phyloP scores from a whole-genome alignment of 2,329 filamentous ascomycete genomes.

The Apiospora kogelbergensis region DNA sequence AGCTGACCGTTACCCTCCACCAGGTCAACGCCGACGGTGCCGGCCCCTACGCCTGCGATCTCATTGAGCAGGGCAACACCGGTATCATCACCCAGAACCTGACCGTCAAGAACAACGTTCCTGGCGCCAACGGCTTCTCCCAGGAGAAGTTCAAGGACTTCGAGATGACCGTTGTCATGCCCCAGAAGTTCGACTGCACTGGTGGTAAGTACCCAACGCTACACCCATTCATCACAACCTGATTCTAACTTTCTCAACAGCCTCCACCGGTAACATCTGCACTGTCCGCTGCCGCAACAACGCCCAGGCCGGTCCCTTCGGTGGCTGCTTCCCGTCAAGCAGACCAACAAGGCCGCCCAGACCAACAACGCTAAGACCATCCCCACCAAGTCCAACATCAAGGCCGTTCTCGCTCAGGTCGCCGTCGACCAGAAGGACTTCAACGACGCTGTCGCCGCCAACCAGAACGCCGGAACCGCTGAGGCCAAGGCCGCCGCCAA shows the following conservation, averaged over 20 bases:
- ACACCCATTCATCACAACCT: background rate
- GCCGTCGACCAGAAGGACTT: constrained; percentile 52
- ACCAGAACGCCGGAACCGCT: constrained; percentile 39
- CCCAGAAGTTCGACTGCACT: constrained; percentile 46
- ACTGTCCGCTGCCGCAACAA: constrained; percentile 61
- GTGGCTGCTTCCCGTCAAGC: constrained; percentile 59
- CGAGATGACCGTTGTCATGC: constrained; percentile 55
- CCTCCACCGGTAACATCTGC: constrained; percentile 57
- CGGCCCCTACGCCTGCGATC: constrained; percentile 54
- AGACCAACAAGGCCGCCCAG: constrained; percentile 43
- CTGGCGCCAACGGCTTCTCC: constrained; percentile 57
- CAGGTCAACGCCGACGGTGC: constrained; percentile 56
- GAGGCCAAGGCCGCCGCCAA: constrained; percentile 37
- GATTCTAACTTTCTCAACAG: constrained; percentile 23
- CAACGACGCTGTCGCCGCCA: constrained; percentile 42
- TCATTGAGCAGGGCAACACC: constrained; percentile 46
- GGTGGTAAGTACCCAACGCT: constrained; percentile 42
- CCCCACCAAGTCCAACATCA: constrained; percentile 43
- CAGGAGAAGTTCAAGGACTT: constrained; percentile 57
- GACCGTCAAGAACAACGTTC: constrained; percentile 58
- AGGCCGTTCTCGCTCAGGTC: constrained; percentile 48
- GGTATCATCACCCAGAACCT: constrained; percentile 47
- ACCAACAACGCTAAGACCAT: constrained; percentile 47
- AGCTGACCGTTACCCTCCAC: constrained; percentile 48
- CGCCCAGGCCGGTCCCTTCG: constrained; percentile 56